Evolutionary conservation across 768 basidiomycete species (phyloP), one percentile per base, ranked within the genome.

Genomic region (Lepiota brunneoincarnata): DNA sequence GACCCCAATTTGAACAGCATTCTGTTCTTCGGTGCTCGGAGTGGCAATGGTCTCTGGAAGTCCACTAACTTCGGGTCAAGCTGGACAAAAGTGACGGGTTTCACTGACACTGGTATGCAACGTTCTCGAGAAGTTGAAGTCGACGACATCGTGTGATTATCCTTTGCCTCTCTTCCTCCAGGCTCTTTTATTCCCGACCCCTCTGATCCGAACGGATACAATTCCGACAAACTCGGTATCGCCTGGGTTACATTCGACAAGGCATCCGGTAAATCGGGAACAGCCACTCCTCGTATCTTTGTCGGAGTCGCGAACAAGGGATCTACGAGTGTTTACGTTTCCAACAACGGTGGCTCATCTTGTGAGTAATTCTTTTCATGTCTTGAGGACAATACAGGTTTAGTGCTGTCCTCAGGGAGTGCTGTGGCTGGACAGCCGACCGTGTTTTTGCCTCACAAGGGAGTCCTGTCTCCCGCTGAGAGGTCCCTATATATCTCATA

Each of bases 221-320:
- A 77, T 56, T 67, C 72, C 37, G 68, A 70, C 59, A 67, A 69
- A 61, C 63, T 76, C 55, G 72, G 74, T 70, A 73, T 86, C 49
- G 66, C 82, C n/a, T 87, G 79, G 76, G 81, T 87, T 28, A 84
- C 83, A 0, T 85, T 86, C 58, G 83, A 86, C 59, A 69, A 75
- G 39, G 75, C 81, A 5, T 78, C 82, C n/a, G 81, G 82, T 5
- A 67, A 72, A 2, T 70, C 72, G 23, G 82, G 83, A 18, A 64
- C 63, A 5, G 72, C 83, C 0, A 86, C 83, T 12, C 80, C 75
- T 24, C 79, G 83, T 43, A 86, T 87, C 34, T 87, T 87, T 51
- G 83, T 85, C 31, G 85, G 85, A 52, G 84, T 87, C 24, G 83
- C 81, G 0, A 85, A 74, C 58, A 67, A 71, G 28, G 82, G 81